Conservation (phyloP, 106 monocot genomes). For the Dendrobium huoshanense region DNA sequence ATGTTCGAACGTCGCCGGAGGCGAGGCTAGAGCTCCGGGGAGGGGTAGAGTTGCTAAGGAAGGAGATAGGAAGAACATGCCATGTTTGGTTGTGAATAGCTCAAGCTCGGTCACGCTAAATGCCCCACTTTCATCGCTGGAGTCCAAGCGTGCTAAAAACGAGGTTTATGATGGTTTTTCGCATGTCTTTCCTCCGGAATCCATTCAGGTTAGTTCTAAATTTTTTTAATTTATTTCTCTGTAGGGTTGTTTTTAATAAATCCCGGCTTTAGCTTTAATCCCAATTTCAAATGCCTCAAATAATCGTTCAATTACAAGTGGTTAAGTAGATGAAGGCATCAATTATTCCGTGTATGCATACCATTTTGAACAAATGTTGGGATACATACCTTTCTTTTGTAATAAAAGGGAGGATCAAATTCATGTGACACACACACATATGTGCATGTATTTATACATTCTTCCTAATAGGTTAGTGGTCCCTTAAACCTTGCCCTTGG, state of each 20-base stretch:
- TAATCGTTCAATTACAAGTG: neutral
- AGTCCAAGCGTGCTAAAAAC: constrained; percentile 45
- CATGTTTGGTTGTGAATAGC: constrained; percentile 43
- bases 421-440: no score
- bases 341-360: neutral
- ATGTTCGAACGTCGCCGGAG: neutral
- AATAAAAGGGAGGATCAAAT: neutral
- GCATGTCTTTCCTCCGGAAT: constrained; percentile 58
- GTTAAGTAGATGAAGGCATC: neutral
- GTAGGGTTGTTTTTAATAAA: neutral
- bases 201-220: constrained; percentile 41
- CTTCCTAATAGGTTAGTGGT: no score
- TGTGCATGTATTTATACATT: no score
- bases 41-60: constrained; percentile 7
- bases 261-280: neutral
- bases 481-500: no score
- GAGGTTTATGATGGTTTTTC: constrained; percentile 87
- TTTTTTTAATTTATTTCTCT: neutral
- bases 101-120: constrained; percentile 54
- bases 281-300: neutral
- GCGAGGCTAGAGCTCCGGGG: constrained; percentile 3
- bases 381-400: neutral
- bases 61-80: constrained; percentile 12
- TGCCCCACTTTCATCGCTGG: constrained; percentile 37
- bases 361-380: neutral